Base-by-base conservation (phyloP, 345 rosid species). In the Brassica incana region DNA sequence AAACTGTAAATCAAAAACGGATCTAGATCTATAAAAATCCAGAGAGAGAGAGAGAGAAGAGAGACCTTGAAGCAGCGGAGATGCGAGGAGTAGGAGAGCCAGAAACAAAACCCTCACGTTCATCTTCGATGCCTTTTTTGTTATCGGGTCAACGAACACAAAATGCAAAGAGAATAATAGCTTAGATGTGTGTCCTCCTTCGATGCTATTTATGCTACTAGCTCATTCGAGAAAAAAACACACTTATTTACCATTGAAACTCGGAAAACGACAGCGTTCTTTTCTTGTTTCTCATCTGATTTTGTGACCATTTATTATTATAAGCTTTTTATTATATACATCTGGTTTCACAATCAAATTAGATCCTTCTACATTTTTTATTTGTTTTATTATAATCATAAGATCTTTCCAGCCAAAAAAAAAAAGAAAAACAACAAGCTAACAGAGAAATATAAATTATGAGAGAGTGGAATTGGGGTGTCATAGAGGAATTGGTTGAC, bases 21-120 rank as follows among this genome's bases (percentile, higher is more conserved):
- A 85, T 88, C 89, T 72, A 85, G 91, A 90, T 91, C 93, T 81
- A 75, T 64, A 77, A 5, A 66, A 60, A 11, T 25, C 71, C 52
- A 67, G 3, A 18, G 43, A 61, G 2, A 30, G 5, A 29, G n/a
- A n/a, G n/a, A 45, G 8, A 6, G 67, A 68, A 66, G n/a, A 4
- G 23, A 14, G 48, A 95, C 97, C 99, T 85, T 93, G 98, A 69
- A 90, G 86, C 58, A 93, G 79, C 79, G 94, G 92, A 67, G 90
- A 88, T 8, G 88, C 93, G 12, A 92, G 85, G 85, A 94, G 85
- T 84, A 95, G 91, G 74, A 95, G 78, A 67, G 91, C 91, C 69
- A 89, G 85, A 88, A 92, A 80, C 85, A 92, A 88, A 89, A 89
- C 88, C 87, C 92, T 87, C 83, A 89, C 74, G 74, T 58, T 70